Evolutionary conservation across 176 grass and related monocot species (phyloP), one percentile per base, ranked within the genome.

Genomic region (Cymbopogon citratus): DNA sequence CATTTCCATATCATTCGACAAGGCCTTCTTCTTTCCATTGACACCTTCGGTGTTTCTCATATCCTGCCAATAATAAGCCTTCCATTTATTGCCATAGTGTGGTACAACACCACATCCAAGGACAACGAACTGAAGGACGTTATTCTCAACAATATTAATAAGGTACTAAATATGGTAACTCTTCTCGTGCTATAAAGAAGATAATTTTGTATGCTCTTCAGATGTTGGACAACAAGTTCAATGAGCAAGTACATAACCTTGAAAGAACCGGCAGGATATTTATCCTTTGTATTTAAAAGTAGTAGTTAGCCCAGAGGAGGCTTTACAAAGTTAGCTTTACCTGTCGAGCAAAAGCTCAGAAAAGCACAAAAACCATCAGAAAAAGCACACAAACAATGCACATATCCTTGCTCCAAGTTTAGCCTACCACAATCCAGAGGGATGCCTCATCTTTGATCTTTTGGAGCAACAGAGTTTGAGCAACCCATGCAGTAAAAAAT

Each of bases 11-110:
- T 98, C 77, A 83, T 91, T 70, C 86, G 90, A 26, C 95, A 98
- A 90, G 95, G 92, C 18, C 40, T 98, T 88, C 86, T 95, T 43
- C 90, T 98, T 62, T 86, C 81, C 34, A 88, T 98, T 56, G 95
- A 98, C 86, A 98, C 95, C 5, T 98, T 98, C 45, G 92, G 95
- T 61, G 74, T 93, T 77, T 98, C 95, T 67, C 92, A 98, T 66
- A 87, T 98, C 60, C 66, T 95, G 60, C 92, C 95, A 23, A 87
- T 95, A 90, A 66, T 98, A 80, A 80, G 90, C 73, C 87, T 98
- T 89, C 95, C 95, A 52, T 93, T 93, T 91, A 68, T 98, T 85
- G 85, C 87, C 48, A 51, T 74, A 4, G 57, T 89, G 48, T 75
- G 80, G 49, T 85, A 44, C 62, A 79, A 74, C 46, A 89, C 23